Evolutionary conservation across 192 early-diverging fungal species (phyloP), one percentile per base, ranked within the genome.

Genomic region (Coemansia sp.): DNA sequence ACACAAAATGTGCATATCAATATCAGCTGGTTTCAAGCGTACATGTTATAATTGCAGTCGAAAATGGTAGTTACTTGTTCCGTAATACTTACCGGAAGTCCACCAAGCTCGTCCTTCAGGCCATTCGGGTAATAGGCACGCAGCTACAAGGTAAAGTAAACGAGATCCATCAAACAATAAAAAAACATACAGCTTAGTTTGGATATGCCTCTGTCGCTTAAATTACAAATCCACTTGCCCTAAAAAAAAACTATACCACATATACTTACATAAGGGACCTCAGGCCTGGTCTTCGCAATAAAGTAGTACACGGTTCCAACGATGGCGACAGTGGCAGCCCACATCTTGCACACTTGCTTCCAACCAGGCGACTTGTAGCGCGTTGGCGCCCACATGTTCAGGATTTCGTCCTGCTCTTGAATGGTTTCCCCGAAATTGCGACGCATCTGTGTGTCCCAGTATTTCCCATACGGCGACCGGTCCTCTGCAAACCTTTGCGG

Each of bases 341-440:
- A 84, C 60, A 89, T 74, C 70, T 87, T 84, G 59, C 72, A 65
- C 41, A 88, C 85, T 48, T 73, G 84, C 84, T 85, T 88, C 67
- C 82, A 77, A 62, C 81, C 81, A 20, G 81, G 81, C 41, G 81
- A 77, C 60, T 52, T 46, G 64, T 90, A 88, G 49, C 86, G 76
- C 55, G 89, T 87, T 26, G 90, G 90, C 41, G 86, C 87, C 86
- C 87, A 89, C 61, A 90, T 88, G 67, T 86, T 85, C 30, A 89
- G 74, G 38, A 89, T 60, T 67, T 92, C 90, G 68, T 90, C 88
- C 70, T 92, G 87, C 74, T 92, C 90, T 18, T 79, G 83, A 53
- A 92, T 72, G 45, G 84, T 73, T 69, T 92, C 90, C 26, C 89
- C 90, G 84, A 89, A 90, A 85, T 92, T 92, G 58, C 90, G 85